A percentile compares a stretch with the other conserved stretches of the same genome.
Evolutionary conservation across 768 basidiomycete genomes (phyloP).

Genomic region (Russula ochroleuca): DNA sequence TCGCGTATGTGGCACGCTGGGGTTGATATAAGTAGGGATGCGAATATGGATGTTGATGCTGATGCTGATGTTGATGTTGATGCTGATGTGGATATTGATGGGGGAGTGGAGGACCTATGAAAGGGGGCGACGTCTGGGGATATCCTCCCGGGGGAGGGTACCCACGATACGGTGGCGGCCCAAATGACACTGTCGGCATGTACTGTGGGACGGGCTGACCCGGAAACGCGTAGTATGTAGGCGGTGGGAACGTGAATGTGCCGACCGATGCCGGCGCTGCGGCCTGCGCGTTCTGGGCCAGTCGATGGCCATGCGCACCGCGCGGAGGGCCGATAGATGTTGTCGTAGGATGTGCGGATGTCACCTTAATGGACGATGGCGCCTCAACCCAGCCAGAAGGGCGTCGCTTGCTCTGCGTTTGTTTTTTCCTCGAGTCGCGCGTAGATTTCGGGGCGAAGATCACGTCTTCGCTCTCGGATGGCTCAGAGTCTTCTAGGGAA

Average conservation of each 20-base stretch:
- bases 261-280: conserved; percentile 22
- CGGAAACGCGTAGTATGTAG: conserved; percentile 14
- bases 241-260: conserved; percentile 28
- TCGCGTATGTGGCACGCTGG: conserved; percentile 6
- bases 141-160: conserved; percentile 15
- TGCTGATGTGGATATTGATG: conserved; percentile 16
- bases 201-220: conserved; percentile 3
- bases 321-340: not conserved
- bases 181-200: conserved; percentile 3
- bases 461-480: conserved; percentile 17
- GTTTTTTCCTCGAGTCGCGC: conserved; percentile 21
- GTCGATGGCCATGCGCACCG: not conserved
- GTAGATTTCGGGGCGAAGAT: conserved; percentile 8
- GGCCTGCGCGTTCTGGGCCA: conserved; percentile 11
- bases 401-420: conserved; percentile 6
- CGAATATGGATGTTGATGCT: conserved; percentile 6
- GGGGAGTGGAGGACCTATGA: not conserved
- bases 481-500: conserved; percentile 19
- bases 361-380: not conserved
- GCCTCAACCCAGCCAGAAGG: conserved; percentile 9
- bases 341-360: not conserved
- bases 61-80: not conserved
- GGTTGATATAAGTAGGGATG: conserved; percentile 13
- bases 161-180: conserved; percentile 9
- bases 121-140: conserved; percentile 7